A percentile compares a stretch with the other conserved stretches of the same genome.
These are phyloP conservation scores for Oryza brachyantha DNA, from an alignment of 176 grass and related monocot species.

Conservation along the genomic window DNA sequence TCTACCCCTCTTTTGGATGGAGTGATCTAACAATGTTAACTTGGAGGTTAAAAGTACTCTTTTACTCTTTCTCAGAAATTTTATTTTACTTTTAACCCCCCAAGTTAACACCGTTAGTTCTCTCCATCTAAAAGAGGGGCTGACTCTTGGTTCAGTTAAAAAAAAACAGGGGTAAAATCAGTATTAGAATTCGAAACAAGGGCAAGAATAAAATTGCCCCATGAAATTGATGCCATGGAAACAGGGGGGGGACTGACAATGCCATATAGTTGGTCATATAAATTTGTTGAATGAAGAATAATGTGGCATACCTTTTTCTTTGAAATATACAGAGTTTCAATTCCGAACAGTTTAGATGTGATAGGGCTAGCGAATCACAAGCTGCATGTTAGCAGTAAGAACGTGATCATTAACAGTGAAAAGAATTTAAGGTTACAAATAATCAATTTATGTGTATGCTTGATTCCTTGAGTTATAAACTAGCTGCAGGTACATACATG, in stretches of 20 bases:
- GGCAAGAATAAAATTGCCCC: too few species aligned
- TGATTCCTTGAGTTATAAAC: neutral
- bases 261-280: neutral
- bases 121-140: too few species aligned
- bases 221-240: neutral
- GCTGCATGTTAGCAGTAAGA: neutral
- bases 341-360: too few species aligned
- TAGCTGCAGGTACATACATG: neutral
- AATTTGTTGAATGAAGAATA: neutral
- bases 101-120: too few species aligned
- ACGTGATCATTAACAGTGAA: neutral
- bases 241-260: neutral
- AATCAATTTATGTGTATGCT: neutral
- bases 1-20: too few species aligned
- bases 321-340: neutral
- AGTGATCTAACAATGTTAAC: too few species aligned
- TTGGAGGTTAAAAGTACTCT: too few species aligned
- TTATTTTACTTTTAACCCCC: too few species aligned
- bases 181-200: too few species aligned
- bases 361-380: neutral
- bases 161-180: too few species aligned
- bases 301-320: neutral
- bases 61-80: too few species aligned
- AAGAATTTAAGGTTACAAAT: neutral
- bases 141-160: too few species aligned